phyloP scores from a whole-genome alignment of 768 basidiomycete genomes.

The Suillus tomentosus region DNA sequence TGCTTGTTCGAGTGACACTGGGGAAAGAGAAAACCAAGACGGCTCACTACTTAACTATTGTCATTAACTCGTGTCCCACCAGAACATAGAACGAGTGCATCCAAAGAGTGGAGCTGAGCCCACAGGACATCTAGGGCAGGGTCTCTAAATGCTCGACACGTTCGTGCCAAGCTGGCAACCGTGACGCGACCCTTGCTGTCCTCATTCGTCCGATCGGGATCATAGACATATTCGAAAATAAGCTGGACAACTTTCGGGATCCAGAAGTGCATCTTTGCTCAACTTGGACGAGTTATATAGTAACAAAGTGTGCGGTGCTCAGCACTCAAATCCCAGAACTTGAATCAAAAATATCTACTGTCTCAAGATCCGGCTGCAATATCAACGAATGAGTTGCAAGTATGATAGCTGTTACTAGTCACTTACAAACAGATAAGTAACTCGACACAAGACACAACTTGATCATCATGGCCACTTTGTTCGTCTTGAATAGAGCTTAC shows the following conservation, averaged over 20 bases:
- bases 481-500: too few relatives aligned
- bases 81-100: conserved; percentile 9
- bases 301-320: background rate
- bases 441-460: too few relatives aligned
- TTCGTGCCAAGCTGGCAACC: background rate
- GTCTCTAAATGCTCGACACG: conserved; percentile 8
- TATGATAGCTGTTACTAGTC: background rate
- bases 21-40: background rate
- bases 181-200: background rate
- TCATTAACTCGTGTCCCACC: background rate
- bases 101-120: conserved; percentile 10
- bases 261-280: background rate
- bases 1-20: background rate
- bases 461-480: too few relatives aligned
- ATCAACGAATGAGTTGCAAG: background rate
- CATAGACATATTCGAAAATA: conserved; percentile 23
- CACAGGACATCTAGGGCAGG: conserved; percentile 9
- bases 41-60: background rate
- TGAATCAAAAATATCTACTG: background rate
- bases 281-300: too few relatives aligned
- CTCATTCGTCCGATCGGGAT: background rate
- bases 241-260: conserved; percentile 24
- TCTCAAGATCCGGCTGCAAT: background rate
- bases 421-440: background rate
- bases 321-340: background rate